Evolutionary conservation across 2,329 filamentous ascomycete species (phyloP), one percentile per base, ranked within the genome.

Genomic region (Hypomyces perniciosus): DNA sequence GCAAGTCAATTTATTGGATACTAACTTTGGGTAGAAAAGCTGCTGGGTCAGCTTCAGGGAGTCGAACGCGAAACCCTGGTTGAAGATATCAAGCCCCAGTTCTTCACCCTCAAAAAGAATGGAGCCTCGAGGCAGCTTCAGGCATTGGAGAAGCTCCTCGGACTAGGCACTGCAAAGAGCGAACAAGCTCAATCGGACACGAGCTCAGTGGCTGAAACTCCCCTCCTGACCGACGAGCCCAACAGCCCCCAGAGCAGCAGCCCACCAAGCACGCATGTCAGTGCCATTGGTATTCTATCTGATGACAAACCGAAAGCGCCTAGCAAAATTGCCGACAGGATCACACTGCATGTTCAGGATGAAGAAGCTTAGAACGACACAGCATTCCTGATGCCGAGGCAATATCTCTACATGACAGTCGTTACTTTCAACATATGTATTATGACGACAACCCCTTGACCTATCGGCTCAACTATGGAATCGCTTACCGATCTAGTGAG

Each of bases 221-320:
- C 86, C 1, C 76, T 77, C 26, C 75, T 88, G 48, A 86, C 84
- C 2, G 84, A 79, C 58, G 84, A 85, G 59, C 80, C 80, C 37
- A 86, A 86, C 62, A 87, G 82, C 56, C 84, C 84, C 2, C 81
- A 83, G 59, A 87, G 80, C 64, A 83, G 74, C 63, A 83, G 78
- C 53, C 74, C 84, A 2, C 79, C 83, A 4, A 88, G 83, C 65
- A 80, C 81, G 2, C 81, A 76, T 56, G 74, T 75, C 35, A 83
- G 81, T 61, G 78, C 79, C 45, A 65, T 71, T 10, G 74, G 71
- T 27, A 68, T 69, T 30, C 59, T 61, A 6, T 58, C 62, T 8
- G 62, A 64, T 13, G 65, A 68, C 8, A 58, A 57, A 37, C 51
- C 52, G 44, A 62, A 62, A 55, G 26, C 53, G n/a, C 42, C 57